A percentile compares a stretch with the other conserved stretches of the same genome.
phyloP scores from a whole-genome alignment of 2,329 filamentous ascomycete species.

The Plenodomus tracheiphilus region DNA sequence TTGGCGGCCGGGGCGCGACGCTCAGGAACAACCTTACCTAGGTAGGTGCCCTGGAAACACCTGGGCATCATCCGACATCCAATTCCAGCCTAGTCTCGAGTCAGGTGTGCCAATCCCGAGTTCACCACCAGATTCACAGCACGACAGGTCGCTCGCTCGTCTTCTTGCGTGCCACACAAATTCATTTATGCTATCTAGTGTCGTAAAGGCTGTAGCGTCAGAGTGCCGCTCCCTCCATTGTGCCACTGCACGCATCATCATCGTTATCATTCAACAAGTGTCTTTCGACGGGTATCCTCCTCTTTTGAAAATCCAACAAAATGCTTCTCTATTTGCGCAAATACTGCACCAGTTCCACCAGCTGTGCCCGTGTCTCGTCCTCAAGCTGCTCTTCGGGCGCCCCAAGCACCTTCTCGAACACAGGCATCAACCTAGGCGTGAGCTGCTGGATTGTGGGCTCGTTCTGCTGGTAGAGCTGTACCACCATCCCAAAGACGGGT shows the following conservation, averaged over 20 bases:
- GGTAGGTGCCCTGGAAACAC: too few relatives aligned
- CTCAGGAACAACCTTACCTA: too few relatives aligned
- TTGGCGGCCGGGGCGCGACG: not conserved
- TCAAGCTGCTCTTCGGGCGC: constrained; percentile 76
- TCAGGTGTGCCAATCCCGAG: too few relatives aligned
- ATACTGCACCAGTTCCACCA: constrained; percentile 66
- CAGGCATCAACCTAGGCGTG: constrained; percentile 68
- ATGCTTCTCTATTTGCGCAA: constrained; percentile 45
- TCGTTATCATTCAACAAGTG: constrained; percentile 22
- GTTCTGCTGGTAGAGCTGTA: constrained; percentile 75
- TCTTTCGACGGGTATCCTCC: constrained; percentile 34
- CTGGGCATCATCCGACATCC: too few relatives aligned
- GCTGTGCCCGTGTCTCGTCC: constrained; percentile 67
- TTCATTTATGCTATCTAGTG: constrained; percentile 21
- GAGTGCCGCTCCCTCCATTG: constrained; percentile 7
- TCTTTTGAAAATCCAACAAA: constrained; percentile 20
- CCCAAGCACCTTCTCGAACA: constrained; percentile 74
- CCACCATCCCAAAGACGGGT: constrained; percentile 87
- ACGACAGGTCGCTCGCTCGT: too few relatives aligned
- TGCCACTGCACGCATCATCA: constrained; percentile 12
- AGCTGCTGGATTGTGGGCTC: constrained; percentile 71
- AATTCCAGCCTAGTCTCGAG: too few relatives aligned
- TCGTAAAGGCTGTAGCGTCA: constrained; percentile 28
- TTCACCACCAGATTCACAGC: too few relatives aligned
- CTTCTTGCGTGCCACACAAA: constrained; percentile 3